Percentiles rank a stretch among this genome's conserved stretches.
Evolutionary conservation across 148 eudicot genomes (phyloP).

Genomic region (Arctostaphylos glauca): DNA sequence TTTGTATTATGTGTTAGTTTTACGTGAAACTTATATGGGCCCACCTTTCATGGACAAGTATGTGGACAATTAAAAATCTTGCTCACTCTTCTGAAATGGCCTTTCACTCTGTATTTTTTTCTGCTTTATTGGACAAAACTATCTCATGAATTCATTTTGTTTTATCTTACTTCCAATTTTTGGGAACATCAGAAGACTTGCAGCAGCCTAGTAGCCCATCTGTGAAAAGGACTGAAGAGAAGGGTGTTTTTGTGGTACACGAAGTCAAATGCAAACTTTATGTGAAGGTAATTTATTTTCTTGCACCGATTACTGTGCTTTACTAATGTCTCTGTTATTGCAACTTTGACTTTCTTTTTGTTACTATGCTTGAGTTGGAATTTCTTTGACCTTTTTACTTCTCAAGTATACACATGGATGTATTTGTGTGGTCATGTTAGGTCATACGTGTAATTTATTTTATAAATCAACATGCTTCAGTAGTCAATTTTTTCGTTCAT

Average conservation of each 20-base stretch:
- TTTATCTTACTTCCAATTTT: not conserved
- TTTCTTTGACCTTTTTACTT: not conserved
- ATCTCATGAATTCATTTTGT: not conserved
- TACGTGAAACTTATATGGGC: not conserved
- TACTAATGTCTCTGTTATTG: conserved; percentile 4
- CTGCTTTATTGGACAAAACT: not conserved
- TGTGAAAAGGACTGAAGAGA: conserved; percentile 74
- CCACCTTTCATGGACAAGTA: not conserved
- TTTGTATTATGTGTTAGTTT: not conserved
- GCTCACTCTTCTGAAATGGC: not conserved
- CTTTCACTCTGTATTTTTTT: not conserved
- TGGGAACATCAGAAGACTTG: conserved; percentile 48
- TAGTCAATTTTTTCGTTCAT: not conserved
- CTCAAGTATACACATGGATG: not conserved
- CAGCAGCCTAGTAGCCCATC: conserved; percentile 98
- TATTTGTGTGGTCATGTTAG: not conserved
- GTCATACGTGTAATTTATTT: not conserved
- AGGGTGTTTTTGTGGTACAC: conserved; percentile 75
- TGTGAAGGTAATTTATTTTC: conserved; percentile 56
- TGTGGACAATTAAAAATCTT: not conserved
- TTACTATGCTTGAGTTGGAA: not conserved
- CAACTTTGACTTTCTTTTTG: conserved; percentile 1
- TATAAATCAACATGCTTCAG: not conserved
- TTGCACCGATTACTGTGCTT: not conserved
- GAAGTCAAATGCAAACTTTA: conserved; percentile 95